phyloP scores from a whole-genome alignment of 345 rosid genomes.

The Tarenaya hassleriana region DNA sequence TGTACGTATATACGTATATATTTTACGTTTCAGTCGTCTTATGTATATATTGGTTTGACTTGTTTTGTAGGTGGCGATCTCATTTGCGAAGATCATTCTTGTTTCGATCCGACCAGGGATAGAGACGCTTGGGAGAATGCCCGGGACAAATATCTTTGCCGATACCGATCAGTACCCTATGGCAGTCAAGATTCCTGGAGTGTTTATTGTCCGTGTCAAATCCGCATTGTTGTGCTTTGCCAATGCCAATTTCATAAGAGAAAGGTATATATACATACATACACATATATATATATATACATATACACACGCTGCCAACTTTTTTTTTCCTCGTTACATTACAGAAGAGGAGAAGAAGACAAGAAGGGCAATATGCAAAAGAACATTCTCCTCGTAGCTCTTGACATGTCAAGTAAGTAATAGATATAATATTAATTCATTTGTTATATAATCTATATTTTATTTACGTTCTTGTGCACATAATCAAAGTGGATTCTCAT shows the following conservation, averaged over 20 bases:
- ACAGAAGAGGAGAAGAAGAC: constrained; percentile 44
- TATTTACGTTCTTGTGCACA: not conserved
- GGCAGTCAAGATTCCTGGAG: constrained; percentile 55
- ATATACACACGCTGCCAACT: not conserved
- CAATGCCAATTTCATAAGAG: constrained; percentile 59
- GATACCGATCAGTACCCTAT: constrained; percentile 70
- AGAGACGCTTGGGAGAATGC: constrained; percentile 62
- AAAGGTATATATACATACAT: constrained; percentile 42
- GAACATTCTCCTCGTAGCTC: constrained; percentile 47
- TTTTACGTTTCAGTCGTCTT: not conserved
- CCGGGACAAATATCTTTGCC: constrained; percentile 50
- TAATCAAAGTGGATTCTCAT: not conserved
- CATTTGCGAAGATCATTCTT: constrained; percentile 71
- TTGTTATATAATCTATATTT: not conserved
- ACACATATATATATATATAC: not conserved
- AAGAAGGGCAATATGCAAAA: constrained; percentile 23
- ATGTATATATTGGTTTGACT: not conserved
- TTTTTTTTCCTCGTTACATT: not conserved
- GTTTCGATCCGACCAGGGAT: constrained; percentile 64
- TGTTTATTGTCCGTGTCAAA: constrained; percentile 52
- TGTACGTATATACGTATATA: not conserved
- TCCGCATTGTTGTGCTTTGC: constrained; percentile 88
- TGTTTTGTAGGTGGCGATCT: constrained; percentile 50
- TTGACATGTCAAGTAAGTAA: constrained; percentile 87
- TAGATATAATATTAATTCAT: not conserved